Conservation (phyloP, 768 basidiomycete genomes). For the Agaricus bisporus region DNA sequence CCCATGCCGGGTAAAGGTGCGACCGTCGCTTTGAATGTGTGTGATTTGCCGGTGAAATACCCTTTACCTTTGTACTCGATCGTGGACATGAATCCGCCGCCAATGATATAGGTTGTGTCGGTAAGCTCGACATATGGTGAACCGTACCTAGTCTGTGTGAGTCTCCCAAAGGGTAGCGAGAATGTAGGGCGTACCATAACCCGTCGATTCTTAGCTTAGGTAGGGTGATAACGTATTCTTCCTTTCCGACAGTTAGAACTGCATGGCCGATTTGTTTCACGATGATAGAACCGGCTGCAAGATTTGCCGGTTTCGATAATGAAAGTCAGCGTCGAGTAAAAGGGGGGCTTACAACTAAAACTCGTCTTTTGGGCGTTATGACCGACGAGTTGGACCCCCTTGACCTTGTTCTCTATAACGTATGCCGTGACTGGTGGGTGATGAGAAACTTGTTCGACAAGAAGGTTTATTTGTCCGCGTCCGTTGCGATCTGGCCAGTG, state of each 20-base stretch:
- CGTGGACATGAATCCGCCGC: constrained; percentile 34
- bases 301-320: no score
- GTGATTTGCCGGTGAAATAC: constrained; percentile 90
- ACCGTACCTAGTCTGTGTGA: constrained; percentile 35
- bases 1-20: constrained; percentile 39
- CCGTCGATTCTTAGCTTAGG: constrained; percentile 92
- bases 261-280: constrained; percentile 98
- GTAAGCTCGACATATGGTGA: constrained; percentile 90
- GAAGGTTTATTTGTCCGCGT: constrained; percentile 75
- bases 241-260: constrained; percentile 58
- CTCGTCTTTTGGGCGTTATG: constrained; percentile 95
- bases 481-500: constrained; percentile 72
- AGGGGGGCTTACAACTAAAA: constrained; percentile 58
- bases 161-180: not conserved
- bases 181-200: constrained; percentile 46
- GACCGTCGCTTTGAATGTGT: constrained; percentile 85
- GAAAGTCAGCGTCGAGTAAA: not conserved
- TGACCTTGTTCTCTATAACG: constrained; percentile 74
- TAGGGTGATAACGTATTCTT: constrained; percentile 83
- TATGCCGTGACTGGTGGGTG: constrained; percentile 89
- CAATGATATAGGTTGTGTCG: constrained; percentile 72
- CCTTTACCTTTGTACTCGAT: constrained; percentile 97
- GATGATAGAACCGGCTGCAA: constrained; percentile 58
- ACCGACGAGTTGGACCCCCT: constrained; percentile 73
- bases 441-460: constrained; percentile 96